A percentile compares a stretch with the other conserved stretches of the same genome.
These are phyloP conservation scores for Wickerhamiella galacta DNA, from an alignment of 805 yeast species.

Conservation along the genomic window DNA sequence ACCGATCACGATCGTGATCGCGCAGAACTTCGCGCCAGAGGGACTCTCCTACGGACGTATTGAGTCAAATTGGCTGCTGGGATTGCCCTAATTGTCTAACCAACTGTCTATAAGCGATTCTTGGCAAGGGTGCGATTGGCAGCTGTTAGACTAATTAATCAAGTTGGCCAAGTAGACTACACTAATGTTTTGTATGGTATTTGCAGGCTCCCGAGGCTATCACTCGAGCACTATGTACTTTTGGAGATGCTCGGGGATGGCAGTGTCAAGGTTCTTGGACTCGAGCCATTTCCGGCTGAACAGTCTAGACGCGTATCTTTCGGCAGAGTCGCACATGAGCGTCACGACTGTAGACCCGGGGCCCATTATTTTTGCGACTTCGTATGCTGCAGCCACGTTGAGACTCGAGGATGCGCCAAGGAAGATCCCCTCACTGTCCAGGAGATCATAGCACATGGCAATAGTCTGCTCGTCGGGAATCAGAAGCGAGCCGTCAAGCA, in stretches of 20 bases:
- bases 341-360: conserved; percentile 82
- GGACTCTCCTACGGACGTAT: not conserved
- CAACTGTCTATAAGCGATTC: too few species aligned
- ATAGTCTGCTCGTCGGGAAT: conserved; percentile 70
- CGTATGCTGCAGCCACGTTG: conserved; percentile 77
- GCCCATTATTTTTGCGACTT: conserved; percentile 49
- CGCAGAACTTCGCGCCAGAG: too few species aligned
- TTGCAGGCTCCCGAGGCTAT: not conserved
- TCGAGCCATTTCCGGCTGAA: conserved; percentile 68
- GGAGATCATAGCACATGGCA: conserved; percentile 62
- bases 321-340: conserved; percentile 79
- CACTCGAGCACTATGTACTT: conserved; percentile 40
- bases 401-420: conserved; percentile 84
- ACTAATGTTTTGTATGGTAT: not conserved
- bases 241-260: conserved; percentile 51
- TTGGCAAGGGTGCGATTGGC: too few species aligned
- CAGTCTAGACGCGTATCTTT: conserved; percentile 67
- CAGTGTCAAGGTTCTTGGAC: conserved; percentile 40
- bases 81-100: not conserved
- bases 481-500: conserved; percentile 64
- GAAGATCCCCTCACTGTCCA: conserved; percentile 81
- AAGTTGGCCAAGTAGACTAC: too few species aligned
- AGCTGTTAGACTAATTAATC: too few species aligned
- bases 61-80: not conserved
- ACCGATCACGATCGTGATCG: too few species aligned